Percentiles rank a stretch among this genome's conserved stretches.
These are phyloP conservation scores for Apostasia ramifera DNA, from an alignment of 106 monocot genomes.

Conservation along the genomic window DNA sequence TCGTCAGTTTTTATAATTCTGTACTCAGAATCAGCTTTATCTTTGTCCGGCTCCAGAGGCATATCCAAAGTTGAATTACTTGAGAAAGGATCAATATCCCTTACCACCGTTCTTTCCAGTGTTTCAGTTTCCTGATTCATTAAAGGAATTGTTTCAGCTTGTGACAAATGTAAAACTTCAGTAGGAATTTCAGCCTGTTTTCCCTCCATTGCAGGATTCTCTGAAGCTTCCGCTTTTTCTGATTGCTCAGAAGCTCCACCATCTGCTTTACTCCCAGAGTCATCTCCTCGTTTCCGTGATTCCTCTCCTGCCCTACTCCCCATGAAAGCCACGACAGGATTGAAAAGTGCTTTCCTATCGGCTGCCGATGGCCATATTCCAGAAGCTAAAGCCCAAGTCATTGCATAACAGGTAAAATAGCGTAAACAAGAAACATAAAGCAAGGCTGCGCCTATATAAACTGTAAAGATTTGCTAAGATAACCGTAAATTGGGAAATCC, in stretches of 20 bases:
- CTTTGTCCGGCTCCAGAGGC: conserved; percentile 19
- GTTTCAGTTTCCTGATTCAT: conserved; percentile 18
- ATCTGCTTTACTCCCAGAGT: neutral
- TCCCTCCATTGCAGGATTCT: conserved; percentile 16
- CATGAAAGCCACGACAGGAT: conserved; percentile 87
- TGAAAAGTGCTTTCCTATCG: conserved; percentile 62
- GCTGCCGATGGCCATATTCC: conserved; percentile 65
- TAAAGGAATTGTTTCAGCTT: conserved; percentile 8
- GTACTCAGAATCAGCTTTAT: conserved; percentile 13
- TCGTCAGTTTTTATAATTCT: conserved; percentile 19
- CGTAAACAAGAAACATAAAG: neutral
- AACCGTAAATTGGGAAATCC: neutral
- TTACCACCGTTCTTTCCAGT: conserved; percentile 10
- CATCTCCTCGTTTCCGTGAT: neutral
- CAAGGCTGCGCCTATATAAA: neutral
- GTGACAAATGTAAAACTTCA: conserved; percentile 20
- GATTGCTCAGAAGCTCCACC: conserved; percentile 17
- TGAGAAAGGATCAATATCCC: conserved; percentile 2
- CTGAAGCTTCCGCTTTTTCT: conserved; percentile 29
- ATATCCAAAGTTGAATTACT: neutral
- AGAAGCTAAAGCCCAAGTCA: conserved; percentile 37
- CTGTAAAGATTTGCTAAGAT: neutral
- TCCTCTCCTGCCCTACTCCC: conserved; percentile 45
- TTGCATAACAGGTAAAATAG: conserved; percentile 1
- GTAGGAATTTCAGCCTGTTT: conserved; percentile 9